Evolutionary conservation across 23 red algal species (phyloP).

Genomic region (Gracilaria gracilis): DNA sequence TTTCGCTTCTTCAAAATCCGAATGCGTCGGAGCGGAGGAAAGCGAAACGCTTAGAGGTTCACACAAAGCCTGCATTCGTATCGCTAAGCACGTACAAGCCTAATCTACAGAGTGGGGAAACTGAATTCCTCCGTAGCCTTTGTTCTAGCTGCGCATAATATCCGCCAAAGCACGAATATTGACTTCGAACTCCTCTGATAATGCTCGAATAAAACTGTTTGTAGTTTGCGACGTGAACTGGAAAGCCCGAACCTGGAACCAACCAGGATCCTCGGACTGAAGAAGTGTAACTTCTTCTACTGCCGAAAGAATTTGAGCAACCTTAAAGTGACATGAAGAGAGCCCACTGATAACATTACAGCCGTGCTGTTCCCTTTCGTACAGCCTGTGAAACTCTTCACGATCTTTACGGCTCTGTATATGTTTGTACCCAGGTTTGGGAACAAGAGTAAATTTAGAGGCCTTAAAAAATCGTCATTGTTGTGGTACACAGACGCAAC

Average conservation of each 20-base stretch:
- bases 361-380: not conserved
- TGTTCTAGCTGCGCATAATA: not conserved
- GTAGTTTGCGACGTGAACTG: not conserved
- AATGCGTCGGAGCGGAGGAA: no score
- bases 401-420: not conserved
- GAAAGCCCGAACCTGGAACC: constrained; percentile 29
- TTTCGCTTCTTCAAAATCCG: no score
- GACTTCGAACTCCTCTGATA: constrained; percentile 12
- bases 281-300: not conserved
- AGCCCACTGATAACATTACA: no score
- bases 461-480: constrained; percentile 6
- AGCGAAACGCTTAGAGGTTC: no score
- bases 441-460: constrained; percentile 8
- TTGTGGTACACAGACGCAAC: constrained; percentile 29
- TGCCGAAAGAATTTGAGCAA: not conserved
- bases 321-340: no score
- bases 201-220: not conserved
- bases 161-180: not conserved
- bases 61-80: no score
- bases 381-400: not conserved
- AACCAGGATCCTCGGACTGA: constrained; percentile 36
- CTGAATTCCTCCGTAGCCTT: not conserved
- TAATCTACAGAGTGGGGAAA: no score
- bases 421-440: not conserved
- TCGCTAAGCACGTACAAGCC: no score